These are phyloP conservation scores for Phytophthora lateralis DNA, from an alignment of 352 stramenopile species.

Conservation along the genomic window DNA sequence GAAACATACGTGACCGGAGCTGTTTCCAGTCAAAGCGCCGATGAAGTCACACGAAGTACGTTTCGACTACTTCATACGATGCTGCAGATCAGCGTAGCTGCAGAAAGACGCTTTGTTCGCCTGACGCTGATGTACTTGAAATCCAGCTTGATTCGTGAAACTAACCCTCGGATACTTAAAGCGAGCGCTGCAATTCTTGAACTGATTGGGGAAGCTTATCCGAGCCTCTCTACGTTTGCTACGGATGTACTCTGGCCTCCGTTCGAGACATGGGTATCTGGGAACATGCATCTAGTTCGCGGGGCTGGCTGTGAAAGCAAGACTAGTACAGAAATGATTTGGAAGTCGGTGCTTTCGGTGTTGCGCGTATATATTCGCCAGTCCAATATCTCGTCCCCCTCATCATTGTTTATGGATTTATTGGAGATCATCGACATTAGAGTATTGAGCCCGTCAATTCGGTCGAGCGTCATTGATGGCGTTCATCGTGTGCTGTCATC, in stretches of 20 bases:
- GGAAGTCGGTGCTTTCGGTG: conserved; percentile 34
- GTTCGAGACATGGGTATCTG: conserved; percentile 36
- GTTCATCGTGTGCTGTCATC: conserved; percentile 32
- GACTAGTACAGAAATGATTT: conserved; percentile 23
- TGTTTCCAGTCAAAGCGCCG: conserved; percentile 28
- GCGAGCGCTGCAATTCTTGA: conserved; percentile 30
- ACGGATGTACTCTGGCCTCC: conserved; percentile 44
- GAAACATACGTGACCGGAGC: conserved; percentile 5
- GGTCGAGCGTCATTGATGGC: conserved; percentile 26
- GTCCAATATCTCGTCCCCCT: conserved; percentile 22
- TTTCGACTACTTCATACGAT: conserved; percentile 44
- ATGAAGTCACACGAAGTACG: conserved; percentile 38
- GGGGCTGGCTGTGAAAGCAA: conserved; percentile 14
- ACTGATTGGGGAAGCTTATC: conserved; percentile 31
- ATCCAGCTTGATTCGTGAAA: conserved; percentile 16
- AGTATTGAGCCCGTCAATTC: conserved; percentile 16
- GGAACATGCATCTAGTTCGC: conserved; percentile 23
- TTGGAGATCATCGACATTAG: conserved; percentile 29
- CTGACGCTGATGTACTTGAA: conserved; percentile 45
- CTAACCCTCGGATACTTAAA: conserved; percentile 23
- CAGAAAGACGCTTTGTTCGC: conserved; percentile 44
- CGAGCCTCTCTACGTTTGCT: conserved; percentile 33
- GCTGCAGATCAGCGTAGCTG: conserved; percentile 28
- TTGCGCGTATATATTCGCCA: conserved; percentile 31
- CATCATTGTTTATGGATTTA: conserved; percentile 35